Evolutionary conservation across 1,139 yeast genomes (phyloP).

Genomic region (Kurtzmaniella quercitrusa): DNA sequence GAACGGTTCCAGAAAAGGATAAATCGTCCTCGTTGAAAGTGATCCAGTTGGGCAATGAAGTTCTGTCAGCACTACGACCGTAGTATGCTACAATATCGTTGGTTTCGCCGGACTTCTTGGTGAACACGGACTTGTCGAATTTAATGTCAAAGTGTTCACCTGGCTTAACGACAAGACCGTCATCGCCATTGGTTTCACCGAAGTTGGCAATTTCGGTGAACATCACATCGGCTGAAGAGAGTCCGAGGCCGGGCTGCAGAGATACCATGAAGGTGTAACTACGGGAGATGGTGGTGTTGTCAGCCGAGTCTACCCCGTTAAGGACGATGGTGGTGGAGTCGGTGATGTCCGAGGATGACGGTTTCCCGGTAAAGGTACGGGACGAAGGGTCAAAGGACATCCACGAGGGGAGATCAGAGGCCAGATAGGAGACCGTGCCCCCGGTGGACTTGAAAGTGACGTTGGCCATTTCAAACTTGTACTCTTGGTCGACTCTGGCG

Average conservation of each 20-base stretch:
- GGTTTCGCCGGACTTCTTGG: slow-evolving; percentile 36
- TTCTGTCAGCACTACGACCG: slow-evolving; percentile 75
- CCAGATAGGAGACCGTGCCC: slow-evolving; percentile 49
- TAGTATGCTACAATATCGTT: slow-evolving; percentile 61
- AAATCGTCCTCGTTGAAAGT: slow-evolving; percentile 56
- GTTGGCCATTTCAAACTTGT: slow-evolving; percentile 64
- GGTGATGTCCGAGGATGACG: slow-evolving; percentile 42
- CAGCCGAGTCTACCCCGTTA: slow-evolving; percentile 58
- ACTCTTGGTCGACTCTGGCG: slow-evolving; percentile 63
- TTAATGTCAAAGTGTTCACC: slow-evolving; percentile 59
- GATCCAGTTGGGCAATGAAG: slow-evolving; percentile 92
- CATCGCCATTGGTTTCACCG: slow-evolving; percentile 69
- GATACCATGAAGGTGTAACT: slow-evolving; percentile 60
- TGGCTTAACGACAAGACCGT: slow-evolving; percentile 71
- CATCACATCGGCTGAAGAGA: slow-evolving; percentile 35
- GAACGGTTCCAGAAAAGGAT: slow-evolving; percentile 85
- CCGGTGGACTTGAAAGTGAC: slow-evolving; percentile 58
- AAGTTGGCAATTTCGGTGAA: slow-evolving; percentile 47
- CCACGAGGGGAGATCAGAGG: slow-evolving; percentile 70
- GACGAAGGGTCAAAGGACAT: slow-evolving; percentile 59
- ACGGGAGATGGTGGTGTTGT: slow-evolving; percentile 39
- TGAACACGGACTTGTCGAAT: slow-evolving; percentile 59
- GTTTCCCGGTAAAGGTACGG: slow-evolving; percentile 68
- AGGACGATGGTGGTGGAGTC: slow-evolving; percentile 42
- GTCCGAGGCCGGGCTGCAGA: slow-evolving; percentile 45